Conservation (phyloP, 352 stramenopile species). For the Globisporangium camurandrum region DNA sequence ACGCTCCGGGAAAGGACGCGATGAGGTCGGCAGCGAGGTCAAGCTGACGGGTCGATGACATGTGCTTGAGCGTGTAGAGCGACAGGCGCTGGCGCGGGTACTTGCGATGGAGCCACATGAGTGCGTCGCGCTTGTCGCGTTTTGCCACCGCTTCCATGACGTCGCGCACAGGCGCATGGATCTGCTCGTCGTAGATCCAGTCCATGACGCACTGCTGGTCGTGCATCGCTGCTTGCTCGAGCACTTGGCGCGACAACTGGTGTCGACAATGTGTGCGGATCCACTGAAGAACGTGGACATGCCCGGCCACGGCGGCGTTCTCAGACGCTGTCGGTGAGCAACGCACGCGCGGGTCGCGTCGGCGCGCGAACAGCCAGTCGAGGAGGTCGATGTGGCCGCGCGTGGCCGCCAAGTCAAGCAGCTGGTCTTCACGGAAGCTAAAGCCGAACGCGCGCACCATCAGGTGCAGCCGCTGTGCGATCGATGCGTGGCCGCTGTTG, state of each 20-base stretch:
- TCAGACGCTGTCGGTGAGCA: constrained; percentile 4
- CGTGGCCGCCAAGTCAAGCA: constrained; percentile 6
- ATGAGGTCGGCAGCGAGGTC: constrained; percentile 1
- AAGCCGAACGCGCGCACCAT: constrained; percentile 5
- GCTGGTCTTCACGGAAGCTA: constrained; percentile 7
- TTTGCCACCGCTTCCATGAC: constrained; percentile 1
- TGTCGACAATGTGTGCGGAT: neutral
- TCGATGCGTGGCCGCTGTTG: constrained; percentile 1
- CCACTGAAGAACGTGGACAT: constrained; percentile 3
- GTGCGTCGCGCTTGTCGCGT: neutral
- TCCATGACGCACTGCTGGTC: constrained; percentile 9
- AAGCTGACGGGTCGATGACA: constrained; percentile 2
- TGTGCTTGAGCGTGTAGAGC: constrained; percentile 5
- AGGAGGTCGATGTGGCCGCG: constrained; percentile 6
- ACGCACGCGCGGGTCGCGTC: neutral
- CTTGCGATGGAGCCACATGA: constrained; percentile 9
- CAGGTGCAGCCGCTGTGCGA: constrained; percentile 3
- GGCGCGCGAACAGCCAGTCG: constrained; percentile 6
- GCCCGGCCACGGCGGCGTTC: constrained; percentile 3
- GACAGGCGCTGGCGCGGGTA: neutral
- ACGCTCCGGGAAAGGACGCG: constrained; percentile 1
- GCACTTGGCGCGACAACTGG: constrained; percentile 3
- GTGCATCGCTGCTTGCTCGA: constrained; percentile 7
- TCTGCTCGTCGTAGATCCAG: constrained; percentile 4
- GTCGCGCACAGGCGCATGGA: neutral